A percentile compares a stretch with the other conserved stretches of the same genome.
phyloP scores from a whole-genome alignment of 257 asterid genomes.

The Solanum lignicaule region DNA sequence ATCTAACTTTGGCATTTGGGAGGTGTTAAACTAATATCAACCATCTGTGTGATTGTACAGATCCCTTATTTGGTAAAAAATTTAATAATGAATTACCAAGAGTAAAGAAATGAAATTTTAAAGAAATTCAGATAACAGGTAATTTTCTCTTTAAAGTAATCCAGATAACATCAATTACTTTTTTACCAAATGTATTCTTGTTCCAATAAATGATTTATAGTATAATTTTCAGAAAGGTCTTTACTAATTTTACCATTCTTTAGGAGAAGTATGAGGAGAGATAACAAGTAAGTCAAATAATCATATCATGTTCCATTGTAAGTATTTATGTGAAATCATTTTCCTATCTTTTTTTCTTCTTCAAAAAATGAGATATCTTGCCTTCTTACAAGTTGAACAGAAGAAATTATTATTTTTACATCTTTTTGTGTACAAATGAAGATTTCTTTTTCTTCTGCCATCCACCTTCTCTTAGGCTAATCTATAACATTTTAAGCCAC shows the following conservation, averaged over 20 bases:
- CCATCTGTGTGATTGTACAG: not conserved
- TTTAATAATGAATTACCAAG: too few relatives aligned
- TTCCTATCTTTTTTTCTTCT: too few relatives aligned
- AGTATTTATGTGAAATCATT: not conserved
- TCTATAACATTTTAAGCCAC: not conserved
- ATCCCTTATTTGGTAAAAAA: not conserved
- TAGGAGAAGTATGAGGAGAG: not conserved
- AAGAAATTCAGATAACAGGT: not conserved
- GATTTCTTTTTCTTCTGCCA: too few relatives aligned
- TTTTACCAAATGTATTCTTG: not conserved
- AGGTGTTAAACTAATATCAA: not conserved
- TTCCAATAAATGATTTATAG: not conserved
- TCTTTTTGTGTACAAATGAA: too few relatives aligned
- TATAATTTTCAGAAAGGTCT: not conserved
- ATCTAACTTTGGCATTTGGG: not conserved
- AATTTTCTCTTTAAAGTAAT: not conserved
- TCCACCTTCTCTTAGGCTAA: not conserved
- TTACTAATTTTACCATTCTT: not conserved
- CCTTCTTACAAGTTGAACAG: not conserved
- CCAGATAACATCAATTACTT: not conserved
- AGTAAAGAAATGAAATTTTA: too few relatives aligned
- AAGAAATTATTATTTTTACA: too few relatives aligned
- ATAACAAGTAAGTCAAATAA: not conserved
- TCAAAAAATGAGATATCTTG: rapidly evolving
- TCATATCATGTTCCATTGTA: not conserved